These are phyloP conservation scores for Neonectria punicea DNA, from an alignment of 2,329 filamentous ascomycete genomes.

Conservation along the genomic window DNA sequence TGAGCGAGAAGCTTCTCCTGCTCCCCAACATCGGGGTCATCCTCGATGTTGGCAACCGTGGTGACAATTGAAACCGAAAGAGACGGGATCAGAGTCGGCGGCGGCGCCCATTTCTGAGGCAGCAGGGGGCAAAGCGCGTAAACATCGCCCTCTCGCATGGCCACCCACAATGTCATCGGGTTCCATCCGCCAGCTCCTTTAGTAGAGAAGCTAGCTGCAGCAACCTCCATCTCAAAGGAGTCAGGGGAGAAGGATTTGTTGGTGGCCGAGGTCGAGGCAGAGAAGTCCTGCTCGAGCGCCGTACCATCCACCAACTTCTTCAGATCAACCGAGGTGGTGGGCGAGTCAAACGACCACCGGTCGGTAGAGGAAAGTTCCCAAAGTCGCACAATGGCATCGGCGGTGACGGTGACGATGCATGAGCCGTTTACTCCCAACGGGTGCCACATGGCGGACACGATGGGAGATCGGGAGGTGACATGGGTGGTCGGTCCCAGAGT, in stretches of 20 bases:
- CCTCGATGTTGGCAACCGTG: conserved; percentile 72
- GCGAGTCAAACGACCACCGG: conserved; percentile 86
- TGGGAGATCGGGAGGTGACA: conserved; percentile 83
- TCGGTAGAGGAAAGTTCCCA: conserved; percentile 91
- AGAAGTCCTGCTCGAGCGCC: conserved; percentile 84
- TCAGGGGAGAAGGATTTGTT: conserved; percentile 90
- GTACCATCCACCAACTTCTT: conserved; percentile 89
- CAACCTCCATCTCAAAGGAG: conserved; percentile 92
- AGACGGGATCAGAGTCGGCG: conserved; percentile 80
- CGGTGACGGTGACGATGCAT: conserved; percentile 88
- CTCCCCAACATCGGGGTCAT: conserved; percentile 64
- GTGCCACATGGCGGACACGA: conserved; percentile 90
- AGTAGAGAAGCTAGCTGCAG: conserved; percentile 81
- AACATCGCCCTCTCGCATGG: conserved; percentile 93
- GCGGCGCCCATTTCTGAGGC: conserved; percentile 85
- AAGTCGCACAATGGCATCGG: conserved; percentile 86
- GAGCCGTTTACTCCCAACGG: conserved; percentile 85
- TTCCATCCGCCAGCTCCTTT: conserved; percentile 85
- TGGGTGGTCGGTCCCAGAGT: conserved; percentile 94
- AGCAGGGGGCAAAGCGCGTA: conserved; percentile 93
- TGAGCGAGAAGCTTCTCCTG: conserved; percentile 67
- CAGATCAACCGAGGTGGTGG: conserved; percentile 85
- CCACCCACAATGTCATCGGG: conserved; percentile 94
- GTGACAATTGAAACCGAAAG: conserved; percentile 85
- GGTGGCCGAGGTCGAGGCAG: conserved; percentile 76